Percentiles rank a stretch among this genome's conserved stretches.
Conservation (phyloP, 2,329 filamentous ascomycete species). For the Fusarium tjaetaba region DNA sequence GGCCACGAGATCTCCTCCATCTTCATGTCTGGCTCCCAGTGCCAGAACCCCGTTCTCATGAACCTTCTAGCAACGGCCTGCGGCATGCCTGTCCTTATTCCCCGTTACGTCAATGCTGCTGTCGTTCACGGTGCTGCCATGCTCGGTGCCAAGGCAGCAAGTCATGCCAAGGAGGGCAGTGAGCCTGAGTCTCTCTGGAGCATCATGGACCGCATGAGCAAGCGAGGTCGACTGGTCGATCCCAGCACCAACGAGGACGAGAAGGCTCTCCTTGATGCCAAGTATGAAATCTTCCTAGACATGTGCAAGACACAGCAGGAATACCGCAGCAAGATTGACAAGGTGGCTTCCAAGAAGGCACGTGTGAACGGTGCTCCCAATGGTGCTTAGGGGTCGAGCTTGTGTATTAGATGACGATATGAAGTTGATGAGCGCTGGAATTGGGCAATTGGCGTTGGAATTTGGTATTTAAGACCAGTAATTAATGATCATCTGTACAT, state of each 20-base stretch:
- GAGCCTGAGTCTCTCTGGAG: conserved; percentile 90
- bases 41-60: conserved; percentile 95
- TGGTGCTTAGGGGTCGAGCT: conserved; percentile 35
- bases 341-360: conserved; percentile 56
- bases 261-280: conserved; percentile 83
- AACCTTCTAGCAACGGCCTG: conserved; percentile 89
- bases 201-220: conserved; percentile 98
- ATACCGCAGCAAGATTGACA: conserved; percentile 83
- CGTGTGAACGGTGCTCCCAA: conserved; percentile 45
- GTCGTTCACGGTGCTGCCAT: conserved; percentile 99
- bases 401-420: conserved; percentile 1
- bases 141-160: conserved; percentile 97
- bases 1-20: conserved; percentile 91
- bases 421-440: conserved; percentile 14
- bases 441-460: conserved; percentile 23
- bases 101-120: conserved; percentile 91
- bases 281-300: conserved; percentile 96
- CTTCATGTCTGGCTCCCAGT: conserved; percentile 99
- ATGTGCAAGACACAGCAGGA: conserved; percentile 86
- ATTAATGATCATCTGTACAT: conserved; percentile 22
- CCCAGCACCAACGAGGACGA: conserved; percentile 77
- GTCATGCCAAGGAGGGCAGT: conserved; percentile 72
- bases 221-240: conserved; percentile 85
- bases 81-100: conserved; percentile 91
- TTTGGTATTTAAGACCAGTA: conserved; percentile 12